These are phyloP conservation scores for Plectosphaerella cucumerina DNA, from an alignment of 2,329 filamentous ascomycete genomes.

Conservation along the genomic window DNA sequence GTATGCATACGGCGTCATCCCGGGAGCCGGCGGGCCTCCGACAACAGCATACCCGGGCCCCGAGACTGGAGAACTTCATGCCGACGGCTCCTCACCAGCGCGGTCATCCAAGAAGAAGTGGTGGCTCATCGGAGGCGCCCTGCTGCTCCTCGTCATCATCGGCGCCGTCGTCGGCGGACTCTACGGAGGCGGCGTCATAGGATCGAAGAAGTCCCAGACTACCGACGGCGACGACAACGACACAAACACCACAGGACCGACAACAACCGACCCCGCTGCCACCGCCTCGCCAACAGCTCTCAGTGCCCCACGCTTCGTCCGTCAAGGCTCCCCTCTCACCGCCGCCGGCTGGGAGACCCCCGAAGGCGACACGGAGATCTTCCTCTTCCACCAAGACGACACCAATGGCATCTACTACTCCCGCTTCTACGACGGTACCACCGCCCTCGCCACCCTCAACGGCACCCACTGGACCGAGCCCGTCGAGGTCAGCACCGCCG, in stretches of 20 bases:
- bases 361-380: neutral
- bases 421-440: neutral
- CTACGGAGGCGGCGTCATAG: neutral
- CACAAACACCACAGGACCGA: neutral
- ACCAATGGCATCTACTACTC: neutral
- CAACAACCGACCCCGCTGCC: neutral
- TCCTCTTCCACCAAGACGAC: constrained; percentile 1
- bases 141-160: neutral
- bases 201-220: neutral
- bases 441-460: neutral
- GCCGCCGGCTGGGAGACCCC: neutral
- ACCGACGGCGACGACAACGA: neutral
- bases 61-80: neutral
- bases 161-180: neutral
- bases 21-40: neutral
- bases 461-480: neutral
- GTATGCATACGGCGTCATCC: no score
- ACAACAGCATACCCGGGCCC: neutral
- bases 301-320: neutral
- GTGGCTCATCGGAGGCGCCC: neutral
- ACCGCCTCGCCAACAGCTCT: neutral
- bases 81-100: neutral
- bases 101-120: neutral
- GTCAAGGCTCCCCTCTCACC: neutral
- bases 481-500: neutral